Percentiles rank a stretch among this genome's conserved stretches.
Evolutionary conservation across 805 yeast genomes (phyloP).

Genomic region (Geotrichum ghanense): DNA sequence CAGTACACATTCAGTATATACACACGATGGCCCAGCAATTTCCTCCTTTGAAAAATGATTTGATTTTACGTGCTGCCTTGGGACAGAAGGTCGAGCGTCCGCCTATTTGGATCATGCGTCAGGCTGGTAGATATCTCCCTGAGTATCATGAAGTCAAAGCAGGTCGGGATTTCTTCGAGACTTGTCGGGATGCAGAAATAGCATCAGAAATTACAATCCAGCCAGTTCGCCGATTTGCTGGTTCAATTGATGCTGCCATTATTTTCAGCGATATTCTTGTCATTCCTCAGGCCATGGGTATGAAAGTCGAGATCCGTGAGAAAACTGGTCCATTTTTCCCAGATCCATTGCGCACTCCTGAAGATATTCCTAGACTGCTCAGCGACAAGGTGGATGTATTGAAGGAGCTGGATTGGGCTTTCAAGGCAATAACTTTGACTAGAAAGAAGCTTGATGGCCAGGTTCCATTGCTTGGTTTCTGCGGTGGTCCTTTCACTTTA

Average conservation of each 20-base stretch:
- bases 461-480: conserved; percentile 89
- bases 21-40: conserved; percentile 37
- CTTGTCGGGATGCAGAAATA: conserved; percentile 89
- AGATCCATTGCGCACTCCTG: conserved; percentile 67
- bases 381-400: conserved; percentile 58
- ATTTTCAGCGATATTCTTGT: conserved; percentile 93
- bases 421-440: conserved; percentile 86
- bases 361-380: conserved; percentile 41
- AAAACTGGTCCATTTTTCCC: conserved; percentile 92
- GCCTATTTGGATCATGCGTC: conserved; percentile 97
- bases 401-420: conserved; percentile 85
- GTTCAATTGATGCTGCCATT: conserved; percentile 91
- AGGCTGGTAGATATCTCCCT: conserved; percentile 81
- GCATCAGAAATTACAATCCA: conserved; percentile 93
- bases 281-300: conserved; percentile 97
- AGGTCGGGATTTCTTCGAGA: conserved; percentile 78
- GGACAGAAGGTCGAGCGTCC: conserved; percentile 88
- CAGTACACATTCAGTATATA: background rate
- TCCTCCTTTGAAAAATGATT: conserved; percentile 76
- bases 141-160: conserved; percentile 83
- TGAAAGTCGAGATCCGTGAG: conserved; percentile 86
- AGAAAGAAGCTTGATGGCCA: conserved; percentile 76
- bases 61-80: conserved; percentile 81
- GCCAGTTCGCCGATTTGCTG: conserved; percentile 83
- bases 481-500: conserved; percentile 97